These are phyloP conservation scores for Acanthochlamys bracteata DNA, from an alignment of 106 monocot species.

Conservation along the genomic window DNA sequence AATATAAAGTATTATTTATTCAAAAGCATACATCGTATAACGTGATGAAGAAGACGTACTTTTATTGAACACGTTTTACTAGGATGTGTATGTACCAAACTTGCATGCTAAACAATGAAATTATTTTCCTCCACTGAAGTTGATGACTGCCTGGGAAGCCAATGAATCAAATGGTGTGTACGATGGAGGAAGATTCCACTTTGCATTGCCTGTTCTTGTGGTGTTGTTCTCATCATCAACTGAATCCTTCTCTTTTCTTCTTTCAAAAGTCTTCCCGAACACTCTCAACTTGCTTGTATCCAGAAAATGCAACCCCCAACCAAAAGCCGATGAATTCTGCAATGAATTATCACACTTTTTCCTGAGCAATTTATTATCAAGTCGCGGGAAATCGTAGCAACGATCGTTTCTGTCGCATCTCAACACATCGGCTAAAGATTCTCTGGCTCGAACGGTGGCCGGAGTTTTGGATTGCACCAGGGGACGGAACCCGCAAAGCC, in stretches of 20 bases:
- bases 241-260: background rate
- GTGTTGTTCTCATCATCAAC: background rate
- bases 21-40: no score
- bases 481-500: conserved; percentile 33
- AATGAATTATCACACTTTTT: conserved; percentile 8
- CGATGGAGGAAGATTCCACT: conserved; percentile 24
- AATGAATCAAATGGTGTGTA: conserved; percentile 36
- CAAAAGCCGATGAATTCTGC: conserved; percentile 20
- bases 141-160: conserved; percentile 30
- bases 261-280: conserved; percentile 3
- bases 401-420: background rate
- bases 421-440: background rate
- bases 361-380: background rate
- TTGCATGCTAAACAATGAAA: no score
- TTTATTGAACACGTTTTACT: no score
- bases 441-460: no score
- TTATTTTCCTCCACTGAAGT: conserved; percentile 13
- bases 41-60: no score
- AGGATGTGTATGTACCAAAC: no score
- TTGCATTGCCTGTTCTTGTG: background rate
- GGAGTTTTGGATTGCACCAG: conserved; percentile 6
- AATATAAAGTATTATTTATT: no score
- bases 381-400: background rate
- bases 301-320: conserved; percentile 38
- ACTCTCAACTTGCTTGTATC: conserved; percentile 21